Percentiles rank a stretch among this genome's conserved stretches.
These are phyloP conservation scores for Candida glucosophila DNA, from an alignment of 1,139 yeast species.

Conservation along the genomic window DNA sequence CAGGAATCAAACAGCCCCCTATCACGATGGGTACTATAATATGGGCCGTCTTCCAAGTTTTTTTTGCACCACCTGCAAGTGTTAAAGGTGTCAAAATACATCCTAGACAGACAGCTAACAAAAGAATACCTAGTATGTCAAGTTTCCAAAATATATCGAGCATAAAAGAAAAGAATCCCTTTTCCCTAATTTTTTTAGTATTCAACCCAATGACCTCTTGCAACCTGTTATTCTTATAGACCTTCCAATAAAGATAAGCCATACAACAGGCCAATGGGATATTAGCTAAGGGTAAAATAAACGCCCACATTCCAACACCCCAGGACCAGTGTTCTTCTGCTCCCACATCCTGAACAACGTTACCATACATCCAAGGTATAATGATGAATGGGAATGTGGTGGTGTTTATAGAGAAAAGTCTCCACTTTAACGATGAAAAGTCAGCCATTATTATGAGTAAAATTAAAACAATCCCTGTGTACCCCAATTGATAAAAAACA, in stretches of 20 bases:
- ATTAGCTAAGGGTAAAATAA: slow-evolving; percentile 57
- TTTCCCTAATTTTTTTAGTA: slow-evolving; percentile 14
- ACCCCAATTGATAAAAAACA: slow-evolving; percentile 62
- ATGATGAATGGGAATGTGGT: slow-evolving; percentile 67
- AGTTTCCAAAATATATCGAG: slow-evolving; percentile 24
- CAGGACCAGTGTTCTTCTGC: slow-evolving; percentile 49
- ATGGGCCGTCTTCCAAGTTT: slow-evolving; percentile 21
- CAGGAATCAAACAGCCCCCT: slow-evolving; percentile 28
- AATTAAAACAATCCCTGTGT: slow-evolving; percentile 52
- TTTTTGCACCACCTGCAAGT: slow-evolving; percentile 25
- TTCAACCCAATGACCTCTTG: slow-evolving; percentile 13
- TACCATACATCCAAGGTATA: slow-evolving; percentile 70
- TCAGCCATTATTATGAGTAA: slow-evolving; percentile 56
- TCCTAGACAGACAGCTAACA: slow-evolving; percentile 23
- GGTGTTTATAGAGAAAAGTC: slow-evolving; percentile 51
- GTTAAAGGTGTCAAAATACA: slow-evolving; percentile 32
- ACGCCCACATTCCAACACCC: slow-evolving; percentile 78
- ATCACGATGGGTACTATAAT: slow-evolving; percentile 29
- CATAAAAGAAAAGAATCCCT: slow-evolving; percentile 15
- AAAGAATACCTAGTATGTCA: slow-evolving; percentile 25
- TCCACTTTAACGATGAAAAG: slow-evolving; percentile 57
- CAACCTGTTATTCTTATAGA: too few species aligned
- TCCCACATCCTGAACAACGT: slow-evolving; percentile 29
- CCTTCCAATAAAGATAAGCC: slow-evolving; percentile 47
- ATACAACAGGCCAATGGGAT: slow-evolving; percentile 49